phyloP scores from a whole-genome alignment of 352 stramenopile genomes.

The Globisporangium nagaii region DNA sequence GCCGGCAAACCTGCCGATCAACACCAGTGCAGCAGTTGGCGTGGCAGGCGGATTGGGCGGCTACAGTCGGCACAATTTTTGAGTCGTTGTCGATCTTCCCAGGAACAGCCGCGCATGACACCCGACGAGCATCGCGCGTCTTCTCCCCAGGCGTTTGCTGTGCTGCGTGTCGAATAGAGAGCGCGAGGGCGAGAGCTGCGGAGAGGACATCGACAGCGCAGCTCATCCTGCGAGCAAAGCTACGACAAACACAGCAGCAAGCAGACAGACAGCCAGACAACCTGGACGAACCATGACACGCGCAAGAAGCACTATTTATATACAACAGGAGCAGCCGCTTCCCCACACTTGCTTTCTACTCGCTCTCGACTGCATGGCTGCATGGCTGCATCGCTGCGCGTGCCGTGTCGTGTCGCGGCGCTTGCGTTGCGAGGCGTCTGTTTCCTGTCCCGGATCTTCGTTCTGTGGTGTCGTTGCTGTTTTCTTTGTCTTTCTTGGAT shows the following conservation, averaged over 20 bases:
- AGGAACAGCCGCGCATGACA: too few species aligned
- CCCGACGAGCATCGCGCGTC: neutral
- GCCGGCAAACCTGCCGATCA: constrained; percentile 19
- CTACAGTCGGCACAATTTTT: constrained; percentile 81
- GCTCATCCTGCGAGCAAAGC: too few species aligned
- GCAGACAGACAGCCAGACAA: neutral
- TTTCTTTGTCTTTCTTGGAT: neutral
- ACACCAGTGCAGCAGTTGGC: constrained; percentile 43
- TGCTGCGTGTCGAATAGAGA: neutral
- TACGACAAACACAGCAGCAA: too few species aligned
- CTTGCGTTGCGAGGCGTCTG: too few species aligned
- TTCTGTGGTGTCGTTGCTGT: too few species aligned
- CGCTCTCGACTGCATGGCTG: too few species aligned
- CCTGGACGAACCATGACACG: neutral
- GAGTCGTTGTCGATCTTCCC: constrained; percentile 13
- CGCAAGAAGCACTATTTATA: constrained; percentile 49
- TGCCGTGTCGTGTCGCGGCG: too few species aligned
- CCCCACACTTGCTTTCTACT: neutral
- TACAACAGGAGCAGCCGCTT: constrained; percentile 17
- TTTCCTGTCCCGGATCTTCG: too few species aligned
- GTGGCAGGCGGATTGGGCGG: constrained; percentile 37
- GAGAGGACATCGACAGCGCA: neutral
- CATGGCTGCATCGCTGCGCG: too few species aligned
- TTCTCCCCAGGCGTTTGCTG: neutral
- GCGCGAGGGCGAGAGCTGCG: neutral